Conservation (phyloP, 179 eudicot genomes). For the Carnegiea gigantea region DNA sequence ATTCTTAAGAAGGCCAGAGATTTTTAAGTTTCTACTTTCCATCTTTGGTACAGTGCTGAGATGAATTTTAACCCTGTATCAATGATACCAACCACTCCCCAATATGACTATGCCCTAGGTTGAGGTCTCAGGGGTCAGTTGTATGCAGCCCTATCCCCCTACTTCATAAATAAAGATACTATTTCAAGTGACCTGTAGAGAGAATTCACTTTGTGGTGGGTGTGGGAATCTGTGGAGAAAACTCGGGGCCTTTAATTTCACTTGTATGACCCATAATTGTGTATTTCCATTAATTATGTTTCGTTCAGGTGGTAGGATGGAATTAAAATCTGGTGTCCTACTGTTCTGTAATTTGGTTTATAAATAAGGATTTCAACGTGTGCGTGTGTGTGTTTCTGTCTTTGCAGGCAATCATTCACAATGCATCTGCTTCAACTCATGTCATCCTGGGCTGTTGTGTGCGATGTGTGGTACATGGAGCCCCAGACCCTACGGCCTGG, state of each 20-base stretch:
- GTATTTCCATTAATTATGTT: neutral
- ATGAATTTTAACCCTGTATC: too few relatives aligned
- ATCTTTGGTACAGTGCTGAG: too few relatives aligned
- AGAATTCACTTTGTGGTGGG: too few relatives aligned
- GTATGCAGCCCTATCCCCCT: too few relatives aligned
- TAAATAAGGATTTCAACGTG: neutral
- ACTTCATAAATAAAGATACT: too few relatives aligned
- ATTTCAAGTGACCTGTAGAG: too few relatives aligned
- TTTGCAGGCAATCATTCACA: conserved; percentile 87
- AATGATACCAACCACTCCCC: too few relatives aligned
- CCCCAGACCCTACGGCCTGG: conserved; percentile 82
- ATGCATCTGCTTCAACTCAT: conserved; percentile 90
- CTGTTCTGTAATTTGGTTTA: neutral
- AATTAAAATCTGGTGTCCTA: neutral
- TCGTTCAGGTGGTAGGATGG: neutral
- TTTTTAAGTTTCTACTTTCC: too few relatives aligned
- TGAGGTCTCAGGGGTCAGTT: too few relatives aligned
- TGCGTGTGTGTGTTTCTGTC: neutral
- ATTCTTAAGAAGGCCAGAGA: too few relatives aligned
- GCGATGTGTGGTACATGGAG: conserved; percentile 98
- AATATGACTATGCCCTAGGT: too few relatives aligned
- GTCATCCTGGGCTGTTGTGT: conserved; percentile 99
- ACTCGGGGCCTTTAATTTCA: neutral
- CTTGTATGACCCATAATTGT: neutral
- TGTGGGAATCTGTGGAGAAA: neutral